phyloP scores from a whole-genome alignment of 805 yeast genomes.

The Deakozyma indianensis region DNA sequence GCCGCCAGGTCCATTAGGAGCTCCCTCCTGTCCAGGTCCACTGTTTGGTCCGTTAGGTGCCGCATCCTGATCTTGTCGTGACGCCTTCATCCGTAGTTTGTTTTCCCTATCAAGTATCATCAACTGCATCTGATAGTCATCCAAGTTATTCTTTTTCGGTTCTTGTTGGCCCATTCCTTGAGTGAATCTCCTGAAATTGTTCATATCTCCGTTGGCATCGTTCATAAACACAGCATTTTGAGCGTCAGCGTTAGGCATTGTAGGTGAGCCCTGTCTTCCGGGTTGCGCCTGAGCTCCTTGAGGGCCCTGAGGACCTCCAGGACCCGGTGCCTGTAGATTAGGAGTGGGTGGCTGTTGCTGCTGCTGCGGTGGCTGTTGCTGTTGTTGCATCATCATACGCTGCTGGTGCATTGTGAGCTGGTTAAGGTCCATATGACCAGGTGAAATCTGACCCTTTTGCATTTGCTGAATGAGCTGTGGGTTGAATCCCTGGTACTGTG shows the following conservation, averaged over 20 bases:
- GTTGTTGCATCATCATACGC: slow-evolving; percentile 1
- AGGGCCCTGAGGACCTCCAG: not conserved
- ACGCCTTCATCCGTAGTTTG: slow-evolving; percentile 34
- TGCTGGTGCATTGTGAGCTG: not conserved
- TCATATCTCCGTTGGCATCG: not conserved
- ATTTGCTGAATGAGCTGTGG: not conserved
- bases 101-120: slow-evolving; percentile 57
- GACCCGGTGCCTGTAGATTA: not conserved
- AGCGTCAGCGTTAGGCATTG: not conserved
- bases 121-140: slow-evolving; percentile 64
- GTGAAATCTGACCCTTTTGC: not conserved
- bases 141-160: slow-evolving; percentile 23
- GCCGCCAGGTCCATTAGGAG: not conserved
- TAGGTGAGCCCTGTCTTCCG: not conserved
- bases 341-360: not conserved
- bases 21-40: not conserved
- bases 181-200: not conserved
- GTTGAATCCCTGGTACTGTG: not conserved
- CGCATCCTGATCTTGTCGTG: slow-evolving; percentile 14
- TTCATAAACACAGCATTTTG: not conserved
- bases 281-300: not conserved
- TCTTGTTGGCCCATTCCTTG: not conserved
- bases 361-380: not conserved
- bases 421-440: not conserved
- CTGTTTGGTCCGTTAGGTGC: not conserved